Evolutionary conservation across 225 moss, liverwort and hornwort genomes (phyloP), one percentile per base, ranked within the genome.

Genomic region (Asterella californica): DNA sequence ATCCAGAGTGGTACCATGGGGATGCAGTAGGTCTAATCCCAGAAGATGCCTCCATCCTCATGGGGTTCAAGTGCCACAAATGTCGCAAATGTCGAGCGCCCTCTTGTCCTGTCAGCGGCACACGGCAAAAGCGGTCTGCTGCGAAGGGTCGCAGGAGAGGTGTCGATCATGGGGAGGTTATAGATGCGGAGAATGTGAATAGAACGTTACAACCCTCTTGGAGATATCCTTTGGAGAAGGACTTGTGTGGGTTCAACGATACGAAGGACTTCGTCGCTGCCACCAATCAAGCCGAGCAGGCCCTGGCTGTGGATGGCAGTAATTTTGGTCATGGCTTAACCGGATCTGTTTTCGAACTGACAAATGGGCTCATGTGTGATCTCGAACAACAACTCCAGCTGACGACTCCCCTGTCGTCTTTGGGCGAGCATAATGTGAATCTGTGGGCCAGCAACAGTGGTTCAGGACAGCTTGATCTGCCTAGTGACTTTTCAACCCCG

Each of bases 61-160:
- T 82, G 76, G 87, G 87, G 2, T 87, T 80, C 82, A 87, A 87
- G 80, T 87, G 87, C 63, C 87, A 87, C 81, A 80, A 80, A 76
- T 87, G 87, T 60, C 84, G 87, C 18, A 87, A 87, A 49, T 84
- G 84, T 75, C 82, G 84, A n/a, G 84, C 87, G 4, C 87, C 87
- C 25, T 10, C 78, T 27, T 87, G 87, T 65, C 82, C 82, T 1
- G 29, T 80, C 27, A 74, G 57, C 17, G 60, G 72, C 60, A 60
- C 61, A 72, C 42, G 60, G 29, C 63, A 71, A 18, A 73, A 29
- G 72, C 74, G 66, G 52, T 18, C 42, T 15, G 77, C 79, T 49
- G 64, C 42, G 10, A 83, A 78, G 38, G 42, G 66, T 33, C 81
- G 83, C 30, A 80, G 32, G 74, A 81, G 80, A 79, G 77, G 79